Evolutionary conservation across 306 rosid species (phyloP).

Genomic region (Benincasa hispida): DNA sequence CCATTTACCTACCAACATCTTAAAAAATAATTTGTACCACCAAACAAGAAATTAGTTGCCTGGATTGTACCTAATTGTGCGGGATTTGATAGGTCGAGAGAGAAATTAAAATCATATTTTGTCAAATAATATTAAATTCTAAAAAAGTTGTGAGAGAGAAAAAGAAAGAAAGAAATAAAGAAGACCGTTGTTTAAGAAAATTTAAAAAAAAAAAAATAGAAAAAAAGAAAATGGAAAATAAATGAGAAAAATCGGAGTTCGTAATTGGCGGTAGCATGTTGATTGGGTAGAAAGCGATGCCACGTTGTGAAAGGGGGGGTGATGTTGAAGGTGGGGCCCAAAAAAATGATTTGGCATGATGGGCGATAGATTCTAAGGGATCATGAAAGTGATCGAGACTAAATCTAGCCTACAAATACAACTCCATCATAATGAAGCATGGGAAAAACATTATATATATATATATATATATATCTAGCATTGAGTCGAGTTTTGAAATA

Average conservation of each 20-base stretch:
- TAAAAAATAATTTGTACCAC: not conserved
- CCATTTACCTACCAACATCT: not conserved
- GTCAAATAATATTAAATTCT: not conserved
- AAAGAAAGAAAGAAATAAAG: not conserved
- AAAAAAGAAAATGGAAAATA: not conserved
- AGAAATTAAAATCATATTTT: not conserved
- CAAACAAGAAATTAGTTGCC: not conserved
- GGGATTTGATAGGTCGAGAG: not conserved
- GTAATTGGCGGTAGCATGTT: not conserved
- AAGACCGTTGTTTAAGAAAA: not conserved
- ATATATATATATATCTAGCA: no score
- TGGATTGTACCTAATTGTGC: not conserved
- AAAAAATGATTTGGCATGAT: constrained; percentile 48
- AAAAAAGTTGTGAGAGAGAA: not conserved
- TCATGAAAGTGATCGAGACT: constrained; percentile 22
- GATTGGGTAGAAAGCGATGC: not conserved
- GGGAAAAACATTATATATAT: not conserved
- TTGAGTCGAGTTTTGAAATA: no score
- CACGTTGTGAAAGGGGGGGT: constrained; percentile 4
- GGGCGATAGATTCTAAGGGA: not conserved
- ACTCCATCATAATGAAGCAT: constrained; percentile 21
- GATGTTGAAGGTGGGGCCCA: constrained; percentile 19
- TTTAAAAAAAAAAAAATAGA: not conserved
- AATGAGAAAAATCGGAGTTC: not conserved
- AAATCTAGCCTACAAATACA: constrained; percentile 27